Percentiles rank a stretch among this genome's conserved stretches.
Evolutionary conservation across 1,284 basidiomycete genomes (phyloP).

Genomic region (Trichosporon asahii): DNA sequence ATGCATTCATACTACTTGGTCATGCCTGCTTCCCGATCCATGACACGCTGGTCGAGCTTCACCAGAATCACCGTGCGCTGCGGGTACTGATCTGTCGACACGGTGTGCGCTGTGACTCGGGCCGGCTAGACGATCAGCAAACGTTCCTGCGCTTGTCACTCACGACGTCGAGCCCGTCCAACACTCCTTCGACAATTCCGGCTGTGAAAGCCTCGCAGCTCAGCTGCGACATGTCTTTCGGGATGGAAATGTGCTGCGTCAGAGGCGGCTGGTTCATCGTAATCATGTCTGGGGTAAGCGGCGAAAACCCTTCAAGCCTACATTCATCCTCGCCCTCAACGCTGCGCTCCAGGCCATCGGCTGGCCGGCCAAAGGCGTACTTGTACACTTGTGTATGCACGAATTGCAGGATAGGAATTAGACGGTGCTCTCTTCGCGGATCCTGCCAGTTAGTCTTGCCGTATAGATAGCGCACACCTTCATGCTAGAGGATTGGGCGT

Average conservation of each 20-base stretch:
- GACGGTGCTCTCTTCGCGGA: slow-evolving; percentile 81
- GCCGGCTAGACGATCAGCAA: slow-evolving; percentile 64
- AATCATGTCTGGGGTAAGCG: slow-evolving; percentile 76
- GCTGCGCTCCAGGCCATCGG: slow-evolving; percentile 91
- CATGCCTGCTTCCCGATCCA: slow-evolving; percentile 80
- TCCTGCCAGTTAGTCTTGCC: slow-evolving; percentile 61
- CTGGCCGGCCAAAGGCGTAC: slow-evolving; percentile 85
- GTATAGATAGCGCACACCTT: slow-evolving; percentile 54
- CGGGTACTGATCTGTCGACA: slow-evolving; percentile 75
- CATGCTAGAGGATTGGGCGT: slow-evolving; percentile 42
- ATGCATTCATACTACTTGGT: slow-evolving; percentile 35
- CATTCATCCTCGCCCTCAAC: slow-evolving; percentile 96
- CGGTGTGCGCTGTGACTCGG: slow-evolving; percentile 92
- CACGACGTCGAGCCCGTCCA: slow-evolving; percentile 93
- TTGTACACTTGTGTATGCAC: slow-evolving; percentile 93
- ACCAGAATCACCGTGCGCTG: slow-evolving; percentile 87
- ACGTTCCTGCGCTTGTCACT: slow-evolving; percentile 42
- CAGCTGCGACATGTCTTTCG: slow-evolving; percentile 87
- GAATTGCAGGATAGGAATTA: slow-evolving; percentile 82
- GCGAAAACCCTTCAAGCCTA: slow-evolving; percentile 48
- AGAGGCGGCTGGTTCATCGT: slow-evolving; percentile 92
- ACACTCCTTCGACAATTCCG: slow-evolving; percentile 92
- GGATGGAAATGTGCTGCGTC: slow-evolving; percentile 87
- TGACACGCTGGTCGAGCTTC: slow-evolving; percentile 83
- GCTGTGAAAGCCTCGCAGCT: slow-evolving; percentile 96